A percentile compares a stretch with the other conserved stretches of the same genome.
Conservation (phyloP, 2,329 filamentous ascomycete genomes). For the Cercospora berteroae region DNA sequence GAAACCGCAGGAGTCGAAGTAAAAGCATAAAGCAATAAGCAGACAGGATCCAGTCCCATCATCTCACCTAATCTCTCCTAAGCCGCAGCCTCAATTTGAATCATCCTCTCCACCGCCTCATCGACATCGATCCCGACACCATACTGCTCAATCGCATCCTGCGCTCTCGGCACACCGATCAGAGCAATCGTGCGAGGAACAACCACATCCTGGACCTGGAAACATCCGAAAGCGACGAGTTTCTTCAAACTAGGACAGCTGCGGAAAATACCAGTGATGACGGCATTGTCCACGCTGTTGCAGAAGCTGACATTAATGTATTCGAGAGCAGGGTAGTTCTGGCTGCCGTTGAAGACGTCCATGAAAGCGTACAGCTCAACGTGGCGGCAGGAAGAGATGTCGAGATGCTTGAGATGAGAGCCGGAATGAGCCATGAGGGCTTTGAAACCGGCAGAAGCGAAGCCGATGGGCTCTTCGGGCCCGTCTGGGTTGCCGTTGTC, state of each 20-base stretch:
- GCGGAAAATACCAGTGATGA: constrained; percentile 53
- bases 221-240: constrained; percentile 62
- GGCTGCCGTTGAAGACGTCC: constrained; percentile 63
- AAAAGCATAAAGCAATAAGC: not conserved
- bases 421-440: constrained; percentile 85
- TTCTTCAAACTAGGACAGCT: constrained; percentile 50
- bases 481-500: constrained; percentile 68
- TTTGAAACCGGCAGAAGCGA: constrained; percentile 72
- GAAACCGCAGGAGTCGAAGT: not conserved
- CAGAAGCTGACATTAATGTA: constrained; percentile 64
- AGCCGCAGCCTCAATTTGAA: constrained; percentile 22
- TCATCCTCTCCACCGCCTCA: constrained; percentile 37
- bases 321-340: constrained; percentile 66
- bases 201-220: constrained; percentile 55
- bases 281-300: constrained; percentile 54
- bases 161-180: constrained; percentile 59
- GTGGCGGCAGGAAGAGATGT: constrained; percentile 81
- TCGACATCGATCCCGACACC: constrained; percentile 41
- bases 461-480: constrained; percentile 62
- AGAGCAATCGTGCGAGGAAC: constrained; percentile 59
- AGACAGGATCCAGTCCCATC: not conserved
- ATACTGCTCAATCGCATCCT: constrained; percentile 56
- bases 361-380: constrained; percentile 72
- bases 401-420: constrained; percentile 61
- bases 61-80: not conserved